Conservation (phyloP, 768 basidiomycete genomes). For the Auriculariales sp. region DNA sequence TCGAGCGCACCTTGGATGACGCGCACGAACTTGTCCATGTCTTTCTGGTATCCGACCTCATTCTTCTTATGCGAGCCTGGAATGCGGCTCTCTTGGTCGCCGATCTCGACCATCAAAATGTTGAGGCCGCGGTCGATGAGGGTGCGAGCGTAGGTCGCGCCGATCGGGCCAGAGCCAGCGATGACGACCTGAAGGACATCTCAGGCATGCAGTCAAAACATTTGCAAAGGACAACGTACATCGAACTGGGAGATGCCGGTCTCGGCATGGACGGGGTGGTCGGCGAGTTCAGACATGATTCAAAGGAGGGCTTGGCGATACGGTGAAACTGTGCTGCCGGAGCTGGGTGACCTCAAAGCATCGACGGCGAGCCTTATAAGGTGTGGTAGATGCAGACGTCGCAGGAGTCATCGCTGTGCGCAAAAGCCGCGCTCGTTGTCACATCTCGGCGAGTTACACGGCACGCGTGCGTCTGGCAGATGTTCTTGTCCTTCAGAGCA, state of each 20-base stretch:
- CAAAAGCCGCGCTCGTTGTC: too few relatives aligned
- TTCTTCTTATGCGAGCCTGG: slow-evolving; percentile 18
- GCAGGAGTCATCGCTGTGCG: too few relatives aligned
- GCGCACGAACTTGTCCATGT: slow-evolving; percentile 7
- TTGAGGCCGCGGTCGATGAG: slow-evolving; percentile 11
- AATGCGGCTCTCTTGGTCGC: slow-evolving; percentile 4
- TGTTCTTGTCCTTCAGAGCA: too few relatives aligned
- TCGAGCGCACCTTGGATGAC: slow-evolving; percentile 9
- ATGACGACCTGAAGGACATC: slow-evolving; percentile 14
- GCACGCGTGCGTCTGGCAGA: too few relatives aligned
- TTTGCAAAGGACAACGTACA: neutral
- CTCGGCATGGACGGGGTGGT: neutral
- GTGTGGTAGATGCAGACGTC: too few relatives aligned
- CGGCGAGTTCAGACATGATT: neutral
- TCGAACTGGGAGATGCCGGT: neutral
- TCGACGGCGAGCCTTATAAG: too few relatives aligned
- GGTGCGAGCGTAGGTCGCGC: slow-evolving; percentile 13
- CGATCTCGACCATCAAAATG: slow-evolving; percentile 11
- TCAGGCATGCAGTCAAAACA: neutral
- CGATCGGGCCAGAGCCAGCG: slow-evolving; percentile 19
- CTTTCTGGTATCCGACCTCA: slow-evolving; percentile 18
- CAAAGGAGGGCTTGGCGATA: too few relatives aligned
- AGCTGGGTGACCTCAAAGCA: too few relatives aligned
- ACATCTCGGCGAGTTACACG: too few relatives aligned
- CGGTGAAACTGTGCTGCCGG: too few relatives aligned